Conservation (phyloP, 2,329 filamentous ascomycete genomes). For the Sporothrix humicola region DNA sequence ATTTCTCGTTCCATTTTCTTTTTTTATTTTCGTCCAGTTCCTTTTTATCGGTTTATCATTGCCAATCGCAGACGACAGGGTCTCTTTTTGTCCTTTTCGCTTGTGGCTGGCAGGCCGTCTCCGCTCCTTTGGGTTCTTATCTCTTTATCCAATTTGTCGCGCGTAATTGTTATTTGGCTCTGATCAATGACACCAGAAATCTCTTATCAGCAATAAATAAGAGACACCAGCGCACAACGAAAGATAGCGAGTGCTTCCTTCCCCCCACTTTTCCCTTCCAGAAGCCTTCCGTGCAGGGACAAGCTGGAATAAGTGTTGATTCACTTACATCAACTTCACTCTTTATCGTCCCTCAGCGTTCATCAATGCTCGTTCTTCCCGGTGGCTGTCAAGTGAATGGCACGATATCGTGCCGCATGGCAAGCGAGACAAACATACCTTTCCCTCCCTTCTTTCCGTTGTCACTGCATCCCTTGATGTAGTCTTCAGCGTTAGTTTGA, state of each 20-base stretch:
- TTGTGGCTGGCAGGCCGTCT: neutral
- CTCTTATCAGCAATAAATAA: conserved; percentile 30
- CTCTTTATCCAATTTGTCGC: conserved; percentile 25
- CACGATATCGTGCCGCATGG: conserved; percentile 7
- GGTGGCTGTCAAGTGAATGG: neutral
- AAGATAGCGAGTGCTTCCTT: conserved; percentile 3
- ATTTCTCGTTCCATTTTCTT: neutral
- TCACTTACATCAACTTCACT: conserved; percentile 2
- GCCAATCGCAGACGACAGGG: neutral
- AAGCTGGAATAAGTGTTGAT: conserved; percentile 10
- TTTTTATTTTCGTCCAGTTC: neutral
- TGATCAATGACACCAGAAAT: conserved; percentile 2
- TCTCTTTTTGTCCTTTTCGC: neutral
- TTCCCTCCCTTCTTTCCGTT: neutral
- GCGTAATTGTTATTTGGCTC: conserved; percentile 27
- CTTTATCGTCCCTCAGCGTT: neutral
- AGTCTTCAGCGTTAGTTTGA: neutral
- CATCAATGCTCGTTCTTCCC: neutral
- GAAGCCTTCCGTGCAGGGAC: conserved; percentile 35
- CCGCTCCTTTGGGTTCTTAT: conserved; percentile 2
- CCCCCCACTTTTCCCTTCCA: conserved; percentile 31
- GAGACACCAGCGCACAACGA: neutral
- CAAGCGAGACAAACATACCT: conserved; percentile 14
- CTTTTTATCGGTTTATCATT: neutral
- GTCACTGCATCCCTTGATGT: neutral